A percentile compares a stretch with the other conserved stretches of the same genome.
Conservation (phyloP, 2,329 filamentous ascomycete species). For the Claviceps maximensis region DNA sequence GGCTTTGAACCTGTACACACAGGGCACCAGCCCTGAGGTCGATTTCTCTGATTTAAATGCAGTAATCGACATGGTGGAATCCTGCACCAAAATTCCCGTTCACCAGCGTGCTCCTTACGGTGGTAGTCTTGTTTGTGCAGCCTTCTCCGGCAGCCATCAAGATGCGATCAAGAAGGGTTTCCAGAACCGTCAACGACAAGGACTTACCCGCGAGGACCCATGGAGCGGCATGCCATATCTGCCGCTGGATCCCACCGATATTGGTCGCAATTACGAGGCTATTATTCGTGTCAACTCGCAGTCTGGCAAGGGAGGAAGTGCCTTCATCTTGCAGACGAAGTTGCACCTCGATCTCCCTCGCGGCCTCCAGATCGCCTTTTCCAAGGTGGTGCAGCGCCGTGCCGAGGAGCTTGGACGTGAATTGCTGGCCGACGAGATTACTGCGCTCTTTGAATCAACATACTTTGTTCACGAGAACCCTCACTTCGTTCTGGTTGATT, state of each 20-base stretch:
- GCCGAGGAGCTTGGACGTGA: constrained; percentile 76
- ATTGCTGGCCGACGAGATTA: constrained; percentile 72
- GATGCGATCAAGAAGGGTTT: constrained; percentile 94
- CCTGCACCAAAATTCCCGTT: constrained; percentile 62
- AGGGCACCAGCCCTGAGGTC: constrained; percentile 71
- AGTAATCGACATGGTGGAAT: constrained; percentile 81
- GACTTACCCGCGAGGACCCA: constrained; percentile 45
- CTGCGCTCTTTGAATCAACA: constrained; percentile 71
- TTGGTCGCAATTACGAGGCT: constrained; percentile 93
- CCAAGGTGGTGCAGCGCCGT: constrained; percentile 68
- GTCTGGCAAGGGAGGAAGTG: constrained; percentile 84
- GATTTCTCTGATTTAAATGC: constrained; percentile 83
- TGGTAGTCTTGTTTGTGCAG: constrained; percentile 43
- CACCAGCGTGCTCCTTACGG: background rate
- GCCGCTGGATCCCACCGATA: constrained; percentile 82
- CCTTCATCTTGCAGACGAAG: constrained; percentile 84
- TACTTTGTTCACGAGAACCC: constrained; percentile 79
- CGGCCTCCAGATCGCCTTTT: constrained; percentile 83
- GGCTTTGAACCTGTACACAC: constrained; percentile 86
- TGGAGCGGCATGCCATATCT: constrained; percentile 81
- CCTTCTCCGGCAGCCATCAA: constrained; percentile 85
- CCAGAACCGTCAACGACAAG: constrained; percentile 50
- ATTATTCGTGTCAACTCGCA: constrained; percentile 97
- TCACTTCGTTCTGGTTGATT: constrained; percentile 78
- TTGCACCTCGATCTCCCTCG: constrained; percentile 87